Evolutionary conservation across 805 yeast species (phyloP).

Genomic region (Wickerhamiella kurtzmanii): DNA sequence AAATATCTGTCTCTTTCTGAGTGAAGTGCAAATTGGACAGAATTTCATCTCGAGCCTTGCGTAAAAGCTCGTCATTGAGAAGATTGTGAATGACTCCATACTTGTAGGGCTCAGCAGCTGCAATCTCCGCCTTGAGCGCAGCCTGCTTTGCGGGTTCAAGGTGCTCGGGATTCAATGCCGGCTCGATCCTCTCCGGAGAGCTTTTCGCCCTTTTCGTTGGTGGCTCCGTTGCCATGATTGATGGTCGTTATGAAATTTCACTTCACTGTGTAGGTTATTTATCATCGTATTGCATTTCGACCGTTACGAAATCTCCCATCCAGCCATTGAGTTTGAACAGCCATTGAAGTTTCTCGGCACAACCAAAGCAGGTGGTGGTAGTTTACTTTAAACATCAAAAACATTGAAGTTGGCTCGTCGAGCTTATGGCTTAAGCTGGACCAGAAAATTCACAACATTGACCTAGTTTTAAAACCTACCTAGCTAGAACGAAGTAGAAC

Average conservation of each 20-base stretch:
- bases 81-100: constrained; percentile 78
- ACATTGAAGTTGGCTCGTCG: no score
- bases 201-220: not conserved
- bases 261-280: no score
- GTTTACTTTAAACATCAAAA: no score
- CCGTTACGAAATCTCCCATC: no score
- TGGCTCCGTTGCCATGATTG: not conserved
- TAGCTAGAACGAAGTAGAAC: no score
- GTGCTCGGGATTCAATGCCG: constrained; percentile 7
- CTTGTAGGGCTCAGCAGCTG: constrained; percentile 58
- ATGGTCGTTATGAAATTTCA: not conserved
- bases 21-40: constrained; percentile 77
- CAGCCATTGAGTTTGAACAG: no score
- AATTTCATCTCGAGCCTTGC: constrained; percentile 76
- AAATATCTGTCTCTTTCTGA: constrained; percentile 91
- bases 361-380: no score
- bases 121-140: constrained; percentile 25
- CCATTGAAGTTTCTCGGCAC: no score
- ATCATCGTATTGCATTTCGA: no score
- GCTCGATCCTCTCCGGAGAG: not conserved
- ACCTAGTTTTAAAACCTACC: no score
- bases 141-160: constrained; percentile 9
- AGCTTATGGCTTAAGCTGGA: no score
- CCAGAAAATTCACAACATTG: no score
- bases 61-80: constrained; percentile 60